phyloP scores from a whole-genome alignment of 495 filamentous ascomycete genomes.

The Pyronema omphalodes region DNA sequence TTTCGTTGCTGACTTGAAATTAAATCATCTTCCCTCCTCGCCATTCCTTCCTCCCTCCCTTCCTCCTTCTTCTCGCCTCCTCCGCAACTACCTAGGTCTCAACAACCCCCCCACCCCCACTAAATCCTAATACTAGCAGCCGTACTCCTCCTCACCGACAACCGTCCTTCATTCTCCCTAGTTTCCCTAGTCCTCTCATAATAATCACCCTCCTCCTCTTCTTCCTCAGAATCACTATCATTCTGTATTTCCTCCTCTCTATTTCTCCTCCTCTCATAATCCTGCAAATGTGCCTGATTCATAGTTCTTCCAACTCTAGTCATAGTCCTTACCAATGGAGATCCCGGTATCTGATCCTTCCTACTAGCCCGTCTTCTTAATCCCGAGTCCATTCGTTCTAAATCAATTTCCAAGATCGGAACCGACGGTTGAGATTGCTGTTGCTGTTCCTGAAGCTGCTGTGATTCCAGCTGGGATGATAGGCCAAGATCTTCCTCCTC shows the following conservation, averaged over 20 bases:
- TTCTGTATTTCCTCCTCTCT: constrained; percentile 16
- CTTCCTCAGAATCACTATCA: constrained; percentile 7
- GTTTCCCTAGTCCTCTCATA: constrained; percentile 13
- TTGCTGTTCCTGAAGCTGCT: too few relatives aligned
- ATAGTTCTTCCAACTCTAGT: constrained; percentile 20
- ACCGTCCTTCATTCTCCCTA: neutral
- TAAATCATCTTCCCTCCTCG: too few relatives aligned
- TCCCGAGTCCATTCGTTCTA: constrained; percentile 11
- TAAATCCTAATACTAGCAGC: neutral
- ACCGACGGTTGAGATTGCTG: constrained; percentile 9
- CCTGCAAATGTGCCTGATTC: constrained; percentile 20
- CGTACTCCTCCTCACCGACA: neutral
- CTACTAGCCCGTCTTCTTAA: constrained; percentile 10
- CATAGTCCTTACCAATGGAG: constrained; percentile 16
- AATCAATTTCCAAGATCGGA: constrained; percentile 9
- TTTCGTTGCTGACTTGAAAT: too few relatives aligned
- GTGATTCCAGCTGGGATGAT: too few relatives aligned
- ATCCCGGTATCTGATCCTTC: constrained; percentile 1
- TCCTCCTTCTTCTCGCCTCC: neutral
- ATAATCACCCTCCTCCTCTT: constrained; percentile 13
- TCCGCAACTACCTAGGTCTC: neutral
- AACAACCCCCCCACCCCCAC: neutral
- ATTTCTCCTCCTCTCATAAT: constrained; percentile 19
- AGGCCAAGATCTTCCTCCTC: constrained; percentile 1
- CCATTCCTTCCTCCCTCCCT: too few relatives aligned